These are phyloP conservation scores for Purshia tridentata DNA, from an alignment of 306 rosid species.

Conservation along the genomic window DNA sequence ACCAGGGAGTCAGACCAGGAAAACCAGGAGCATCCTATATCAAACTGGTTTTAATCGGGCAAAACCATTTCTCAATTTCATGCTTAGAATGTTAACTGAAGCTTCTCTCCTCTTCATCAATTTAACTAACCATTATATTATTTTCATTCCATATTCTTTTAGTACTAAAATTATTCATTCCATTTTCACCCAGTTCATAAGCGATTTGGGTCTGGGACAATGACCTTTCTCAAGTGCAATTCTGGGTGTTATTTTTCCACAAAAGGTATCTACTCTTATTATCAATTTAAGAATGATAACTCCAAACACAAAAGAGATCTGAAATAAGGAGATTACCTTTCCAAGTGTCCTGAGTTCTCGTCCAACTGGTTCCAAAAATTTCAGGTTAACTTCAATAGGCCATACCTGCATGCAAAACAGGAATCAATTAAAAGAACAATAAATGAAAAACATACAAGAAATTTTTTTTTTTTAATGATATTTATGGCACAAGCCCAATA, in stretches of 20 bases:
- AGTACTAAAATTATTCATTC: no score
- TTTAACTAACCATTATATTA: background rate
- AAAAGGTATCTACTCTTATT: slow-evolving; percentile 1
- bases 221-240: background rate
- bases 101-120: background rate
- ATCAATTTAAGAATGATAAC: background rate
- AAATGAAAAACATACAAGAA: background rate
- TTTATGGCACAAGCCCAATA: background rate
- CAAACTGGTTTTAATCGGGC: background rate
- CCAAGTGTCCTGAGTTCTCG: slow-evolving; percentile 83
- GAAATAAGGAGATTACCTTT: slow-evolving; percentile 49
- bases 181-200: background rate
- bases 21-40: background rate
- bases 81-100: background rate
- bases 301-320: background rate
- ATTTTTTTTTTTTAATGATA: background rate
- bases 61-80: slow-evolving; percentile 2
- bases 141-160: background rate
- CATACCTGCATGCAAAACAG: slow-evolving; percentile 63
- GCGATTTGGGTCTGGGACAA: background rate
- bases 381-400: slow-evolving; percentile 70
- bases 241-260: no score
- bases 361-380: slow-evolving; percentile 85
- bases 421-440: background rate
- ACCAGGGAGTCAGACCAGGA: background rate